Evolutionary conservation across 257 asterid species (phyloP), one percentile per base, ranked within the genome.

Genomic region (Fraxinus anomala): DNA sequence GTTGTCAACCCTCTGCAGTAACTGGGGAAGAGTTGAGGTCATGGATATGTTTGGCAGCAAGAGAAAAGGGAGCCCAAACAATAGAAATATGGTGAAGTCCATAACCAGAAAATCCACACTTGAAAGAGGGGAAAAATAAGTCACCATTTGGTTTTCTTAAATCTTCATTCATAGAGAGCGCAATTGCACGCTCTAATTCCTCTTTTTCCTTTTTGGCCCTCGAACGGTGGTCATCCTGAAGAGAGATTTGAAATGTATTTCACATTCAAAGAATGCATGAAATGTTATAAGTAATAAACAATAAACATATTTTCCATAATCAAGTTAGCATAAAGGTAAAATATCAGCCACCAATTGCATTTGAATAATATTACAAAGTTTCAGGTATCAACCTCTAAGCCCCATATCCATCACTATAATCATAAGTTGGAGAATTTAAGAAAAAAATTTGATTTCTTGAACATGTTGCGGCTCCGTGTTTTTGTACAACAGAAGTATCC

Each of bases 181-280:
- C 95, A 81, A 89, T 89, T 59, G 98, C 98, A 66, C 91, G 92
- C 72, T 96, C 97, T 67, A 96, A 73, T 81, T 96, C 99, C 83
- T 92, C 96, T 72, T 88, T 88, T 61, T 93, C 97, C 83, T 84
- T 89, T 61, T 73, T 82, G 67, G 86, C 77, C 70, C 92, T 86
- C 69, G 96, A 39, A 19, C 86, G 89, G 76, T 87, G 89, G 76
- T 88, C 99, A 86, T 89, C 99, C 99, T 94, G 89, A 81, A 79
- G 80, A 79, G 80, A 79, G 17, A 59, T 86, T 67, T 63, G 47
- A 70, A 75, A 68, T 1, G n/a, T 65, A 51, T 44, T 19, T 26
- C 16, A 54, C 17, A 26, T 31, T 24, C 12, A 36, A 19, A 73
- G 61, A 44, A 73, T 8, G 23, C 13, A 6, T 42, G 6, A 56